phyloP scores from a whole-genome alignment of 352 stramenopile genomes.

The Globisporangium yorkense region DNA sequence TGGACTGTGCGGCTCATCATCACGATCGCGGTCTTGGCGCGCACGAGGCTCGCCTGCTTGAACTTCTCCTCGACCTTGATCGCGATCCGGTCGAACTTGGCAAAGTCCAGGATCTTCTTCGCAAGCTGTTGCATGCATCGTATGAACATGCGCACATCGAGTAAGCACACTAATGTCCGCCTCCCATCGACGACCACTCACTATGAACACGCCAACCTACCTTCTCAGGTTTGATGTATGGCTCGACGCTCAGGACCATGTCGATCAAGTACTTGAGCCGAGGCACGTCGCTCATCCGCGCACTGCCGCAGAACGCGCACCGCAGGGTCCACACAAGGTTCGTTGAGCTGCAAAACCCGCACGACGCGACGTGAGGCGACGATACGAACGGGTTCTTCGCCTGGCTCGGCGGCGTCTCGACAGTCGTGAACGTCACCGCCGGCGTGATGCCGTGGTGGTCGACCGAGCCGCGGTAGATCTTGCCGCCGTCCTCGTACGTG shows the following conservation, averaged over 20 bases:
- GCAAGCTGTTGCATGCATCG: conserved; percentile 28
- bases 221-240: conserved; percentile 44
- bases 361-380: conserved; percentile 25
- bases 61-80: conserved; percentile 70
- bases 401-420: conserved; percentile 47
- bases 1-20: conserved; percentile 76
- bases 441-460: conserved; percentile 60
- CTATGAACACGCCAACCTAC: conserved; percentile 14
- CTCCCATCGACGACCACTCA: background rate
- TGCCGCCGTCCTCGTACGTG: conserved; percentile 39
- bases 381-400: conserved; percentile 31
- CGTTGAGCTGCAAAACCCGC: conserved; percentile 65
- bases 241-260: conserved; percentile 71
- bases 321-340: conserved; percentile 64
- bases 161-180: background rate
- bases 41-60: conserved; percentile 72
- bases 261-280: conserved; percentile 73
- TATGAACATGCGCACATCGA: background rate
- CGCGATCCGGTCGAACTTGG: conserved; percentile 72
- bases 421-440: conserved; percentile 54
- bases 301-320: conserved; percentile 66
- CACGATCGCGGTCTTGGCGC: conserved; percentile 69
- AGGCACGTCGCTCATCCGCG: conserved; percentile 65
- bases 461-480: conserved; percentile 34
- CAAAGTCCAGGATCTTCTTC: conserved; percentile 69